Base-by-base conservation (phyloP, 164 flowering plant species). In the Houttuynia cordata region DNA sequence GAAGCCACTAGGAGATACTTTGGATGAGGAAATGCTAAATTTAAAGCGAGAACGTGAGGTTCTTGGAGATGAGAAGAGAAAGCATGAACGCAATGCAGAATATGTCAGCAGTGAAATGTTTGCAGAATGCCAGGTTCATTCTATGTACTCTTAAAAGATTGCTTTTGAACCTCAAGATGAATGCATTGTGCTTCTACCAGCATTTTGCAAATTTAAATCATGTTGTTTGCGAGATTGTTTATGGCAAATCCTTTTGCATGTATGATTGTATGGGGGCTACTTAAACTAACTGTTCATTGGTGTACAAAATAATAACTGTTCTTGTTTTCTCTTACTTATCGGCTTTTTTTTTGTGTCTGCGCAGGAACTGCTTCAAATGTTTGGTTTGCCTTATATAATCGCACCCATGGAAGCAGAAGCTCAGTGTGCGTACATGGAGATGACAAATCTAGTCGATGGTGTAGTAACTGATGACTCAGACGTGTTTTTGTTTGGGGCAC, bases 401-500 rank as follows among this genome's bases (percentile, higher is more conserved):
- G 92, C 98, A 56, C 98, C 98, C 17, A 90, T 86, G 96, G 98
- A 93, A 75, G 98, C 98, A 63, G 98, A 93, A 85, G 97, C 97
- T 60, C 98, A 93, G 57, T 93, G 98, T 68, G 98, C 98, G 56
- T 82, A 70, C 64, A 74, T 93, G 96, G 98, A 93, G 74, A 74
- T 76, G 50, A 75, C 76, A 39, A 78, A 82, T 58, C 84, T 86
- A 74, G 97, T 93, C 56, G 97, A 93, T 82, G 98, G 97, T 64
- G 94, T 93, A 66, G 94, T 93, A 37, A 90, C 98, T 53, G 98
- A 93, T 78, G 98, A 93, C 75, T 89, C 98, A 24, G 98, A 93
- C 73, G 98, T 80, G n/a, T 86, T 93, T 75, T 66, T 93, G 71
- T 93, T 93, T 78, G 98, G 98, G 57, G 92, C 96, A 24, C 83